Conservation (phyloP, 1,139 yeast species). For the Casaregolazyma lundiana region DNA sequence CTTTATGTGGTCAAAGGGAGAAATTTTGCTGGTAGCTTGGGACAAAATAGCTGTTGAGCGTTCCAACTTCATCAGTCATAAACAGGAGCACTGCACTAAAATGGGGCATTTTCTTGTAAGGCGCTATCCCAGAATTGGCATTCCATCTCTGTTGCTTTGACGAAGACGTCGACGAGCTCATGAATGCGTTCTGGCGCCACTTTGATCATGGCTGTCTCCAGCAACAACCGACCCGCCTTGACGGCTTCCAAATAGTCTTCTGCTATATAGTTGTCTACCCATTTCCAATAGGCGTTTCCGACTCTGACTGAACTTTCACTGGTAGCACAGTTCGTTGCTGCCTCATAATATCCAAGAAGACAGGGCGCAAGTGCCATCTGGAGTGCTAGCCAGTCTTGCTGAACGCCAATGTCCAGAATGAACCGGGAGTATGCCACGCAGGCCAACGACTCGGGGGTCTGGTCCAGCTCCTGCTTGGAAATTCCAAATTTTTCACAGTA, state of each 20-base stretch:
- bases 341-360: slow-evolving; percentile 64
- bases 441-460: slow-evolving; percentile 50
- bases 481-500: slow-evolving; percentile 49
- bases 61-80: no score
- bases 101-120: no score
- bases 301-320: slow-evolving; percentile 18
- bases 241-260: slow-evolving; percentile 55
- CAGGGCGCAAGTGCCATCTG: slow-evolving; percentile 74
- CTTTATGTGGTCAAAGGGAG: not conserved
- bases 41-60: no score
- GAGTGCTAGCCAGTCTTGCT: slow-evolving; percentile 58
- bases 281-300: slow-evolving; percentile 42
- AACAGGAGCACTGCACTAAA: no score
- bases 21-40: not conserved
- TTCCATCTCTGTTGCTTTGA: slow-evolving; percentile 55
- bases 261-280: slow-evolving; percentile 60
- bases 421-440: slow-evolving; percentile 59
- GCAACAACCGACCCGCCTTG: slow-evolving; percentile 42
- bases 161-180: slow-evolving; percentile 53
- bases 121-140: slow-evolving; percentile 56
- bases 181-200: slow-evolving; percentile 42
- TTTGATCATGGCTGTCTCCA: slow-evolving; percentile 42
- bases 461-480: slow-evolving; percentile 42
- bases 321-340: slow-evolving; percentile 34
- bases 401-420: slow-evolving; percentile 48